phyloP scores from a whole-genome alignment of 1,284 basidiomycete species.

The Ustilago shanxiensis region DNA sequence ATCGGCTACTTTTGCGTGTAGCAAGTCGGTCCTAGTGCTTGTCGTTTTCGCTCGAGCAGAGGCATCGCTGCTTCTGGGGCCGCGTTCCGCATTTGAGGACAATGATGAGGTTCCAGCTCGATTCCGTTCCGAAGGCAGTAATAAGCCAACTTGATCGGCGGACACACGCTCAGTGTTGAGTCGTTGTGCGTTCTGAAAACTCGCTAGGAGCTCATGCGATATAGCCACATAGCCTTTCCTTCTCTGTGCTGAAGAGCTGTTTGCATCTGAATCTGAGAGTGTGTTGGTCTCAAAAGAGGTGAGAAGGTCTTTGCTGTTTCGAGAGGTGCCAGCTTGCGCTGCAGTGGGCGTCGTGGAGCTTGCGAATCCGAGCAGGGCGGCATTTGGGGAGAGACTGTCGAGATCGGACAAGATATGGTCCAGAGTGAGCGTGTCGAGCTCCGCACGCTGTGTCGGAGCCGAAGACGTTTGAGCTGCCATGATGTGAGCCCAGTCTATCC shows the following conservation, averaged over 20 bases:
- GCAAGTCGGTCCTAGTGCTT: slow-evolving; percentile 33
- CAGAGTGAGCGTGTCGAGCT: slow-evolving; percentile 27
- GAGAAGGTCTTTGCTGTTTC: not conserved
- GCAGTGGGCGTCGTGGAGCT: not conserved
- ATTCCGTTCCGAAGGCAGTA: slow-evolving; percentile 37
- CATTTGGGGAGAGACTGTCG: slow-evolving; percentile 3
- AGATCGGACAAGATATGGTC: slow-evolving; percentile 38
- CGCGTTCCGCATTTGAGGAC: not conserved
- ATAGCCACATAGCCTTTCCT: slow-evolving; percentile 25
- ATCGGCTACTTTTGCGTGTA: slow-evolving; percentile 41
- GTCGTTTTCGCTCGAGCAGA: not conserved
- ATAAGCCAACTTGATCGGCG: slow-evolving; percentile 22
- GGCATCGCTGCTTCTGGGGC: not conserved
- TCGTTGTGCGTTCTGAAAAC: slow-evolving; percentile 21
- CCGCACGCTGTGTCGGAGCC: not conserved
- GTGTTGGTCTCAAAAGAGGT: slow-evolving; percentile 10
- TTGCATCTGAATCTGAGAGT: not conserved
- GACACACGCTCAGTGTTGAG: slow-evolving; percentile 33
- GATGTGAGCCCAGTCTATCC: not conserved
- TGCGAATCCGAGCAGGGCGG: slow-evolving; percentile 11
- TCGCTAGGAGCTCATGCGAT: slow-evolving; percentile 21
- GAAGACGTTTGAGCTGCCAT: slow-evolving; percentile 10
- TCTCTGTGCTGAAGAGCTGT: not conserved
- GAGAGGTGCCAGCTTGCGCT: not conserved
- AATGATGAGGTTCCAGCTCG: not conserved